Base-by-base conservation (phyloP, 208 protist genomes). In the Borovskyia barvae region DNA sequence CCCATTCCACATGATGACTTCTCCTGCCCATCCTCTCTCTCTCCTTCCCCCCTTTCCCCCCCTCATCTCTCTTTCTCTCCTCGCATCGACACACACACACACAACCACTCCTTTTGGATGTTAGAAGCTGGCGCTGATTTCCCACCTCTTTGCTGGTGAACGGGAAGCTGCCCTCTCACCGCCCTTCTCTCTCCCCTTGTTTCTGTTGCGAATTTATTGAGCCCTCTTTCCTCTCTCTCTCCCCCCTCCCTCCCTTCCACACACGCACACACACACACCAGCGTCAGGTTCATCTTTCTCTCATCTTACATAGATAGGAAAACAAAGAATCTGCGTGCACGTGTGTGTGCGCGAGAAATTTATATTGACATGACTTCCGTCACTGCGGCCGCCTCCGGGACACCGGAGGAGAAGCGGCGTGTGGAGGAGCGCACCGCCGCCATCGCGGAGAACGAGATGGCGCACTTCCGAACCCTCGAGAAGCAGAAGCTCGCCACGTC, bases 21-120 rank as follows among this genome's bases (percentile, higher is more conserved):
- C 43, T 70, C 56, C 60, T 50, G 41, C 39, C 26, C 42, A 61
- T 22, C 51, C 33, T 39, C 24, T 47, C 24, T 45, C 41, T 74
- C 41, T 53, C 52, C 4, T 36, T 56, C 19, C 63, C 39, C 50
- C 32, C 7, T 40, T 51, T 20, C 25, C 29, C 25, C 20, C 26
- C 5, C 2, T 30, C 15, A 29, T 5, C 24, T 41, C n/a, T 20
- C 32, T 49, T 47, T 29, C 46, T 37, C 8, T 53, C 33, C 37
- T 42, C 11, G 40, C 7, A 25, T 12, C 40, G 8, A 7, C 7
- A 22, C 33, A 9, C 1, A 52, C 36, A 52, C n/a, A 25, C 29
- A 63, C 20, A 6, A 20, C 33, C 26, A 2, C 29, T 41, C n/a
- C n/a, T n/a, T n/a, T n/a, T n/a, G n/a, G n/a, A n/a, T n/a, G n/a